Percentiles rank a stretch among this genome's conserved stretches.
Conservation (phyloP, 768 basidiomycete genomes). For the Leccinum sublutescens region DNA sequence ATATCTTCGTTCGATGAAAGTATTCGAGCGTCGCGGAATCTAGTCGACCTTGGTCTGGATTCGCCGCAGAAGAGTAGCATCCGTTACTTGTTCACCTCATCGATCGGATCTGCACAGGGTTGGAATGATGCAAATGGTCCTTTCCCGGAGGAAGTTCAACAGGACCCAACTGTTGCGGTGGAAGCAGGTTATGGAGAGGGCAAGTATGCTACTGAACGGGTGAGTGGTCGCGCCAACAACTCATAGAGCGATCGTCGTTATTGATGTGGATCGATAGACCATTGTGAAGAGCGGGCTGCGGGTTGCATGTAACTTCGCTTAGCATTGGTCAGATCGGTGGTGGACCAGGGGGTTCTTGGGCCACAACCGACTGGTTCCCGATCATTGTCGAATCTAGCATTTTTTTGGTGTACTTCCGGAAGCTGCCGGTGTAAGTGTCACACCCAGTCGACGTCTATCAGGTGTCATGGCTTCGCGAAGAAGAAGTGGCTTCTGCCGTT, state of each 20-base stretch:
- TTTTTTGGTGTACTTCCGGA: slow-evolving; percentile 28
- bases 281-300: slow-evolving; percentile 35
- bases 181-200: slow-evolving; percentile 46
- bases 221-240: slow-evolving; percentile 11
- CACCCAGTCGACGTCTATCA: background rate
- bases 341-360: slow-evolving; percentile 42
- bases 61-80: slow-evolving; percentile 25
- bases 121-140: slow-evolving; percentile 31
- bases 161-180: slow-evolving; percentile 33
- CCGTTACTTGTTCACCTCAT: slow-evolving; percentile 42
- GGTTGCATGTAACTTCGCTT: slow-evolving; percentile 34
- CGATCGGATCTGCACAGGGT: slow-evolving; percentile 34
- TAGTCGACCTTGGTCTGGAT: slow-evolving; percentile 31
- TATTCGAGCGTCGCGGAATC: slow-evolving; percentile 38
- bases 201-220: slow-evolving; percentile 44
- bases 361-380: slow-evolving; percentile 47
- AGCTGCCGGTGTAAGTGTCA: slow-evolving; percentile 34
- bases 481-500: slow-evolving; percentile 36
- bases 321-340: slow-evolving; percentile 49
- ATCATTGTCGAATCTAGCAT: slow-evolving; percentile 38
- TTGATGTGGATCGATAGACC: slow-evolving; percentile 23
- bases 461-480: slow-evolving; percentile 43
- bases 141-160: slow-evolving; percentile 37
- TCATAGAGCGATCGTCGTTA: background rate
- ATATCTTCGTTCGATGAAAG: slow-evolving; percentile 44